Conservation (phyloP, 1,284 basidiomycete species). For the Fomitiporia mediterranea region DNA sequence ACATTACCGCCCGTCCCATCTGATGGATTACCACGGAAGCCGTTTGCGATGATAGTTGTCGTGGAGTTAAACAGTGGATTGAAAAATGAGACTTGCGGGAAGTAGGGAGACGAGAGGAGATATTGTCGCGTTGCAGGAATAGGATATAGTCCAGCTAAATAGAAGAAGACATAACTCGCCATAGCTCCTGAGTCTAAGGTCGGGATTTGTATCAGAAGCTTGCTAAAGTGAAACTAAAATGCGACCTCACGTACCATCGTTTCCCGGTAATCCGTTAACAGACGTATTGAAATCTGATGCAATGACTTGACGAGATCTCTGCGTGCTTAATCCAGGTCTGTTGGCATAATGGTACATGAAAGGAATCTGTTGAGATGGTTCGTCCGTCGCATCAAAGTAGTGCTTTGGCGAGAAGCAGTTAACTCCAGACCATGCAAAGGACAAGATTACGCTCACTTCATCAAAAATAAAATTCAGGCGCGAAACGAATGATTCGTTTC, state of each 20-base stretch:
- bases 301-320: conserved; percentile 50
- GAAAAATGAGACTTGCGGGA: conserved; percentile 53
- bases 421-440: not conserved
- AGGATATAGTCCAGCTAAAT: conserved; percentile 56
- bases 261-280: conserved; percentile 51
- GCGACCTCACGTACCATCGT: conserved; percentile 42
- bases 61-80: conserved; percentile 54
- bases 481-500: conserved; percentile 45
- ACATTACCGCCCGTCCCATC: conserved; percentile 48
- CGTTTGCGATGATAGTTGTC: conserved; percentile 48
- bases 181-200: conserved; percentile 47
- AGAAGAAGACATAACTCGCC: conserved; percentile 62
- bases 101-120: conserved; percentile 58
- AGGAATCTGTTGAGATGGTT: conserved; percentile 59
- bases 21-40: conserved; percentile 48
- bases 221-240: not conserved
- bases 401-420: conserved; percentile 28
- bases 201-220: no score
- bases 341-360: conserved; percentile 66
- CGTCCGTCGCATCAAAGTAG: conserved; percentile 53
- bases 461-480: conserved; percentile 55
- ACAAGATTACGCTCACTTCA: conserved; percentile 28
- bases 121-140: conserved; percentile 55
- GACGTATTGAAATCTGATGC: conserved; percentile 53
- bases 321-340: conserved; percentile 50